Evolutionary conservation across 2,329 filamentous ascomycete species (phyloP), one percentile per base, ranked within the genome.

Genomic region (Cladosporium sp.): DNA sequence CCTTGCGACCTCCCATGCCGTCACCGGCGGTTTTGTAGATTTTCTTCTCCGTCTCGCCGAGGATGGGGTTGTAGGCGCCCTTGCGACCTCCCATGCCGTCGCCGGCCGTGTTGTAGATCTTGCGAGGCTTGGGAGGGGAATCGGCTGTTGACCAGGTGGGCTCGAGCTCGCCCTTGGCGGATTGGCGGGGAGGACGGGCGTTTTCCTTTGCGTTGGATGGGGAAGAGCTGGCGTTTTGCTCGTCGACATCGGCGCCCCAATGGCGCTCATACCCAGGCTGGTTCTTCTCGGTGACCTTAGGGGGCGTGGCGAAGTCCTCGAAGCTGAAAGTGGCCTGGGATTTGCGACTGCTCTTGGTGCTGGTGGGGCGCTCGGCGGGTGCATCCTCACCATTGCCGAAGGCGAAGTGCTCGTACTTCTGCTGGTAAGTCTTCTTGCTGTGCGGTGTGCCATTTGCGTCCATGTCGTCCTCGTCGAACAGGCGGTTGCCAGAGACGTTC

Each of bases 371-470:
- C 20, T 54, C 38, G n/a, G 52, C 51, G 22, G 35, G 49, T 35
- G 67, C 66, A 45, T 71, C 69, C 38, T 71, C 78, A 43, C 82
- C 83, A 57, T 89, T 83, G 51, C 78, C 82, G 63, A 95, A 86
- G 53, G 90, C 84, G 64, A 95, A 95, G 69, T 97, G 92, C 52
- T 85, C 76, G 72, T 83, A 96, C 69, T 89, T 94, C 63, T 82
- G 82, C 2, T 87, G 80, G 66, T 93, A 80, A 6, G 86, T 84
- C 62, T 85, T 80, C 58, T 66, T 71, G 57, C 75, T 67, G 52
- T 75, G 67, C 16, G 65, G 55, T 18, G 69, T 69, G 12, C 51
- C 52, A n/a, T 58, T 51, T 7, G 65, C 56, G 18, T 73, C 74
- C 7, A 55, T 48, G 42, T 81, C 78, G 19, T 79, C 74, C 47